Evolutionary conservation across 495 filamentous ascomycete genomes (phyloP), one percentile per base, ranked within the genome.

Genomic region (Pyrenopolyporus hunteri): DNA sequence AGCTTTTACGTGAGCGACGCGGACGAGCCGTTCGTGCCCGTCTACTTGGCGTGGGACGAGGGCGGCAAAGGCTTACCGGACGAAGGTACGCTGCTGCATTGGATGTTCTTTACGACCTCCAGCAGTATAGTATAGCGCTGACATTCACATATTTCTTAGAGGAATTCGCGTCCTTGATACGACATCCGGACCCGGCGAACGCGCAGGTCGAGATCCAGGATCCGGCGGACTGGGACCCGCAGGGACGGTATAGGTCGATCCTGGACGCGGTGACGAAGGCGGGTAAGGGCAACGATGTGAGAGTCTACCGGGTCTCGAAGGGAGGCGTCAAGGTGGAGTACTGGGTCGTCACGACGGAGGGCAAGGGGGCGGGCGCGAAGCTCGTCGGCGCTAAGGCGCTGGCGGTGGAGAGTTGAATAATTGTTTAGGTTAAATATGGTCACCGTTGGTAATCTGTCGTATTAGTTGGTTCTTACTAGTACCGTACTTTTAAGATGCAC

Each of bases 11-110:
- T 83, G 3, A 92, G 87, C 49, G 92, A 96, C 55, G 82, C 89
- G 4, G 92, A 96, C 73, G 89, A 93, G 76, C 88, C 88, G 29
- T 96, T 93, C 72, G 86, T 87, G 69, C 83, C 85, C 1, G 90
- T 96, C 3, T 81, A 77, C 45, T 66, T 96, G 63, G 76, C 74
- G 56, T 92, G 81, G 81, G 76, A 80, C 36, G 85, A 83, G 33
- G 68, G 54, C 31, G 77, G 77, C 33, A 80, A 76, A 29, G 70
- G 72, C 33, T 79, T 88, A 71, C 87, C 87, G 31, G 84, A 83
- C 70, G 76, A 86, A 70, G 82, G 87, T 89, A 68, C 32, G 80
- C 79, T 49, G n/a, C n/a, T n/a, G n/a, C n/a, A n/a, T n/a, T n/a
- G n/a, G n/a, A n/a, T n/a, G n/a, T n/a, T n/a, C n/a, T n/a, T n/a